Evolutionary conservation across 495 filamentous ascomycete genomes (phyloP).

Genomic region (Lophiostoma macrostomum): DNA sequence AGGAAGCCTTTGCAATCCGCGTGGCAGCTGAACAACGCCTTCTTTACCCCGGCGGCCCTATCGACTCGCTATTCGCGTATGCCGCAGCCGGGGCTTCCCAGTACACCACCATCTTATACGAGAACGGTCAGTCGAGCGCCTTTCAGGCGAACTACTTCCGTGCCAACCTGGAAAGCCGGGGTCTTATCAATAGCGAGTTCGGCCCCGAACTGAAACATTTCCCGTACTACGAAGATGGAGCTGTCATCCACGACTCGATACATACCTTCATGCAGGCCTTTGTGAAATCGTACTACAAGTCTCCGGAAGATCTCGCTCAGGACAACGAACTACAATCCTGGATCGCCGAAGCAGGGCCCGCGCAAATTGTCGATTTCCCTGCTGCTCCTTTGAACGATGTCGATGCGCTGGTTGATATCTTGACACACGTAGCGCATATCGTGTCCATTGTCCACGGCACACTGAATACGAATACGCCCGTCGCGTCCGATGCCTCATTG

Average conservation of each 20-base stretch:
- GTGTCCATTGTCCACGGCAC: neutral
- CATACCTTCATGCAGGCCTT: neutral
- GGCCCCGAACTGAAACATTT: neutral
- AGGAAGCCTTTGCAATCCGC: neutral
- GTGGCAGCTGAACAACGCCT: neutral
- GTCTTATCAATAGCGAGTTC: neutral
- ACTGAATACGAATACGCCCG: neutral
- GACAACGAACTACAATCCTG: neutral
- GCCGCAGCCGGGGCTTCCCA: neutral
- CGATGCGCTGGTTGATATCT: neutral
- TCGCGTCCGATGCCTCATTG: neutral
- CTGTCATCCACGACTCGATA: neutral
- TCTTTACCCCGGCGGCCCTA: neutral
- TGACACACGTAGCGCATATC: neutral
- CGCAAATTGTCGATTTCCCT: neutral
- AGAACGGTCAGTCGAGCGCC: no score
- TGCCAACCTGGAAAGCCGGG: neutral
- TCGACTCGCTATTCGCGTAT: neutral
- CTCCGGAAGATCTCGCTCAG: neutral
- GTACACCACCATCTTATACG: neutral
- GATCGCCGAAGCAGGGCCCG: neutral
- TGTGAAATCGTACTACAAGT: neutral
- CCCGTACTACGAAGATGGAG: neutral
- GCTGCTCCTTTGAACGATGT: neutral
- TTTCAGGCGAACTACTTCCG: neutral